Evolutionary conservation across 2,329 filamentous ascomycete genomes (phyloP).

Genomic region (Cladosporium sp.): DNA sequence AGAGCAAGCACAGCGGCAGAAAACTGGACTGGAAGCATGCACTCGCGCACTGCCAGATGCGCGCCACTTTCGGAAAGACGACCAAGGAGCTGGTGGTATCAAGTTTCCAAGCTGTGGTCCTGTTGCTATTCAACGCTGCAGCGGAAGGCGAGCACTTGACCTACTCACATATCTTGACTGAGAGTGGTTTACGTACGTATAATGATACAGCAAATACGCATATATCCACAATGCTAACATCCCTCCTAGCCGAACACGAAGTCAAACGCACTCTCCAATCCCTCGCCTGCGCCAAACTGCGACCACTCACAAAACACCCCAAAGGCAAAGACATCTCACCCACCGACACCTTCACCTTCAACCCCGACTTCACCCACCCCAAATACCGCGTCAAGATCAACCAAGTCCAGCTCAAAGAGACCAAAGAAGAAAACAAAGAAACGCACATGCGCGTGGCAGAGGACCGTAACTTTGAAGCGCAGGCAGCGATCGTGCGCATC

Average conservation of each 20-base stretch:
- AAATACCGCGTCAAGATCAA: slow-evolving; percentile 97
- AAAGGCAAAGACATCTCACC: slow-evolving; percentile 72
- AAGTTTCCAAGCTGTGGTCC: slow-evolving; percentile 86
- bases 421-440: slow-evolving; percentile 88
- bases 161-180: slow-evolving; percentile 73
- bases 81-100: slow-evolving; percentile 87
- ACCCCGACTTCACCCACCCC: slow-evolving; percentile 71
- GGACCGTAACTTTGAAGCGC: slow-evolving; percentile 92
- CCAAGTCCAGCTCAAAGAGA: slow-evolving; percentile 96
- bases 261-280: slow-evolving; percentile 91
- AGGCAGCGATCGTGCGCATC: slow-evolving; percentile 93
- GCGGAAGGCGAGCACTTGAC: slow-evolving; percentile 63
- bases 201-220: background rate
- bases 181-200: slow-evolving; percentile 68
- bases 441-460: slow-evolving; percentile 87
- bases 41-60: slow-evolving; percentile 86
- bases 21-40: slow-evolving; percentile 89
- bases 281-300: slow-evolving; percentile 84
- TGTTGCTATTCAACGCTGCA: slow-evolving; percentile 83
- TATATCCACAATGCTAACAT: slow-evolving; percentile 21
- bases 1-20: slow-evolving; percentile 83
- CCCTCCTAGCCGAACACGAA: slow-evolving; percentile 63
- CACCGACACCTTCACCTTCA: slow-evolving; percentile 83
- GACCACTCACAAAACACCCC: slow-evolving; percentile 81
- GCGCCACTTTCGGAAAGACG: slow-evolving; percentile 75